Evolutionary conservation across 345 rosid genomes (phyloP), one percentile per base, ranked within the genome.

Genomic region (Rhodamnia argentea): DNA sequence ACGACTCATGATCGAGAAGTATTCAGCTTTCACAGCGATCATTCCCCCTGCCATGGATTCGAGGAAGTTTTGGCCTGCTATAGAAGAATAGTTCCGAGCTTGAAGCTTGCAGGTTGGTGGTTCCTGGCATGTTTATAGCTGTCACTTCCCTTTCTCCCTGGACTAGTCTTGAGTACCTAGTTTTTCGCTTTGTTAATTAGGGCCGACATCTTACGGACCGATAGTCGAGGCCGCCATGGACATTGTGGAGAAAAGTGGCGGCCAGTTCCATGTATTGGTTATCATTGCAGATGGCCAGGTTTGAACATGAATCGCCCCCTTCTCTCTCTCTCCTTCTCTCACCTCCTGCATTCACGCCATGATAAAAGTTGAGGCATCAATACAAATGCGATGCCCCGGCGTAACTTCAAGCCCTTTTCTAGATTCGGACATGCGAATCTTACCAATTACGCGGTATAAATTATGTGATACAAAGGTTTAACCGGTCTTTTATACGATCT

Each of bases 281-380:
- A 97, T 97, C 87, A 93, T 97, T 60, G 99, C 99, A 11, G 99
- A 97, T 89, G 99, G 99, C 13, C 99, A 96, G 99, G 99, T 70
- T 70, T 70, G 78, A 70, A 70, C 47, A 37, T 18, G 78, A 70
- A 70, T 37, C 42, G 13, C 24, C 78, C 40, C 44, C 18, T 37
- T 37, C 40, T 37, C 40, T 7, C 22, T 29, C 44, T 70, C 44
- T 32, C 78, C 32, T 44, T 70, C 78, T 57, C 13, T 10, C n/a
- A 70, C 26, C 47, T 32, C 47, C 26, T 94, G 92, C 60, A 50
- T 56, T 70, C 47, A 37, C 7, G 47, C 78, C 47, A 11, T 1
- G 13, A 13, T 26, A 70, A 70, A 70, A 64, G 76, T 37, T 70
- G 47, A 70, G 47, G 23, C 26, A 40, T 70, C 7, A 5, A 70